Evolutionary conservation across 495 filamentous ascomycete genomes (phyloP).

Genomic region (Pseudevernia furfuracea): DNA sequence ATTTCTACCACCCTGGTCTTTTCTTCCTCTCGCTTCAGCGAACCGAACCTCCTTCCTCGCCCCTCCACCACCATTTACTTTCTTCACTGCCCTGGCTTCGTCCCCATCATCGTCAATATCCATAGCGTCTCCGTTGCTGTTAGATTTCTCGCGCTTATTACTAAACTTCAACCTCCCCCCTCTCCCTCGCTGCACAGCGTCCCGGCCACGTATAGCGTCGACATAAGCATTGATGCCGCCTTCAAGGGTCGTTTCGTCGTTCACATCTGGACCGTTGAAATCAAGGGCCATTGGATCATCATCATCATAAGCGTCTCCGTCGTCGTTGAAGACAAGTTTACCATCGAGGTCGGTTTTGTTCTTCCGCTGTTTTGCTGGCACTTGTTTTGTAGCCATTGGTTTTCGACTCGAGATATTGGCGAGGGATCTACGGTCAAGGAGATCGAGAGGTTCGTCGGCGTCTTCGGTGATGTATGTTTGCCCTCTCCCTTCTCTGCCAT

Average conservation of each 20-base stretch:
- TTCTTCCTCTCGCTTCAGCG: constrained; percentile 43
- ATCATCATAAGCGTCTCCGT: constrained; percentile 44
- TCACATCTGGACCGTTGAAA: constrained; percentile 3
- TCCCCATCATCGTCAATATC: constrained; percentile 35
- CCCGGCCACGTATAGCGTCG: constrained; percentile 75
- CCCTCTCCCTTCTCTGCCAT: constrained; percentile 47
- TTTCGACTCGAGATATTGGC: constrained; percentile 90
- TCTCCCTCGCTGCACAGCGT: constrained; percentile 72
- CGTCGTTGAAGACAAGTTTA: constrained; percentile 71
- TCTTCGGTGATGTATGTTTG: constrained; percentile 85
- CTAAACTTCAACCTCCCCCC: constrained; percentile 83
- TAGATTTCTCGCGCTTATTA: constrained; percentile 60
- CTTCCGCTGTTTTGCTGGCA: constrained; percentile 40
- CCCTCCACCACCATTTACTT: constrained; percentile 36
- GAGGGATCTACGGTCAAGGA: constrained; percentile 78
- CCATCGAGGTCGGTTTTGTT: constrained; percentile 67
- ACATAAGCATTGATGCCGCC: constrained; percentile 85
- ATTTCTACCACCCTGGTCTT: constrained; percentile 34
- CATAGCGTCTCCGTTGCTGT: constrained; percentile 54
- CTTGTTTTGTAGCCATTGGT: constrained; percentile 47
- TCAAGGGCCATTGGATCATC: constrained; percentile 26
- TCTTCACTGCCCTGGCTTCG: constrained; percentile 28
- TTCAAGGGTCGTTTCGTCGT: constrained; percentile 35
- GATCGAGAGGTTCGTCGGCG: constrained; percentile 86
- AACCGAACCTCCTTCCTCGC: constrained; percentile 31